Evolutionary conservation across 2,329 filamentous ascomycete genomes (phyloP).

Genomic region (Fusarium penzigii): DNA sequence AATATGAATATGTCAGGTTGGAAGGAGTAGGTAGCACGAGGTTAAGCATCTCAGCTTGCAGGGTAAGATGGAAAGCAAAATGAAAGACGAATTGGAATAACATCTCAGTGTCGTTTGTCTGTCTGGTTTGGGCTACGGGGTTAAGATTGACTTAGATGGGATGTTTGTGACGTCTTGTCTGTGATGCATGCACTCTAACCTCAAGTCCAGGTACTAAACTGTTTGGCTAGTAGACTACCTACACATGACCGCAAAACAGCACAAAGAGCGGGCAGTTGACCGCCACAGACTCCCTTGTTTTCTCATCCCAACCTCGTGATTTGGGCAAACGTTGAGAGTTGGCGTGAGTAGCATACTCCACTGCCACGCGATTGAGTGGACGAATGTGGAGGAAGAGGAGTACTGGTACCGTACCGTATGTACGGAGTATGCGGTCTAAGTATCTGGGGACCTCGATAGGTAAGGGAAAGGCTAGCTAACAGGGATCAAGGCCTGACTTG

Average conservation of each 20-base stretch:
- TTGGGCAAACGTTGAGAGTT: too few relatives aligned
- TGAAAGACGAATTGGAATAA: slow-evolving; percentile 1
- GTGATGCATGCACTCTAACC: slow-evolving; percentile 28
- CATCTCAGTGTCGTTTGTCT: neutral
- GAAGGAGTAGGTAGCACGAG: slow-evolving; percentile 14
- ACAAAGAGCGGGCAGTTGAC: slow-evolving; percentile 12
- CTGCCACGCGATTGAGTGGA: slow-evolving; percentile 18
- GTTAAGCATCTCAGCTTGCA: slow-evolving; percentile 24
- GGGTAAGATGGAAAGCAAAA: slow-evolving; percentile 21
- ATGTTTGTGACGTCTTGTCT: slow-evolving; percentile 7
- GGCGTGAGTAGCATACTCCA: neutral
- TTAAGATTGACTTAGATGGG: slow-evolving; percentile 1
- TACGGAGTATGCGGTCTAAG: neutral
- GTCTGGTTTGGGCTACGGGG: neutral
- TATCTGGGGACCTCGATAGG: neutral
- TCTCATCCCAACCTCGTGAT: neutral
- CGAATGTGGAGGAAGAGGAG: slow-evolving; percentile 5
- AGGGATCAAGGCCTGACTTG: neutral
- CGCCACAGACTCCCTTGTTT: slow-evolving; percentile 3
- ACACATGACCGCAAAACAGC: neutral
- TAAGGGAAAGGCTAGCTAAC: too few relatives aligned
- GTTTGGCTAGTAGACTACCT: neutral
- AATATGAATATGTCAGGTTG: neutral
- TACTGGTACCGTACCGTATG: slow-evolving; percentile 7
- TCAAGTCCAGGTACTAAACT: slow-evolving; percentile 1